Conservation (phyloP, 768 basidiomycete species). For the Pulveroboletus sp. region DNA sequence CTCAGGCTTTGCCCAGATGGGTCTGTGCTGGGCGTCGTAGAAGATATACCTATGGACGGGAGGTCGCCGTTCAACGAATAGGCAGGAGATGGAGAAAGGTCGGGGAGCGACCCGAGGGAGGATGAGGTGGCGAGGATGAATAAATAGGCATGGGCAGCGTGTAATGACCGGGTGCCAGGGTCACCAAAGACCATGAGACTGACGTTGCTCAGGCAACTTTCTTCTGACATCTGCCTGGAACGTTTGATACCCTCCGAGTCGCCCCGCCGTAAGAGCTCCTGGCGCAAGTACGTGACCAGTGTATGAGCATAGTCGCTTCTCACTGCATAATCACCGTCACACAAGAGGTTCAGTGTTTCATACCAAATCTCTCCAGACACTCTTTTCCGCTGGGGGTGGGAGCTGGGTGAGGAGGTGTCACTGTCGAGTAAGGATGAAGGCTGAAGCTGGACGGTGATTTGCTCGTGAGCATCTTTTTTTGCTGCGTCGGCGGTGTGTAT, state of each 20-base stretch:
- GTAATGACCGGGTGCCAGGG: conserved; percentile 65
- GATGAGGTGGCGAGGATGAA: conserved; percentile 77
- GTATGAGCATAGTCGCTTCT: conserved; percentile 75
- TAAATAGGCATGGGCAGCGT: conserved; percentile 76
- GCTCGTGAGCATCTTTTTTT: conserved; percentile 22
- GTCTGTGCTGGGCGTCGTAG: conserved; percentile 33
- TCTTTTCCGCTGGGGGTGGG: conserved; percentile 56
- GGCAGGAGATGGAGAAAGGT: conserved; percentile 41
- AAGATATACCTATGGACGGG: conserved; percentile 26
- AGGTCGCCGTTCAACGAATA: conserved; percentile 33
- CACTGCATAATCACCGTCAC: conserved; percentile 74
- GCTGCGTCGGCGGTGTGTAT: conserved; percentile 56
- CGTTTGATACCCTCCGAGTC: conserved; percentile 48
- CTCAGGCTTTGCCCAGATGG: conserved; percentile 19
- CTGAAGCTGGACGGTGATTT: conserved; percentile 16
- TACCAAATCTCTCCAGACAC: conserved; percentile 88
- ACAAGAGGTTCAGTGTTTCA: conserved; percentile 82
- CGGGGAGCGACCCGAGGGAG: conserved; percentile 48
- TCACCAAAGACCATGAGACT: conserved; percentile 56
- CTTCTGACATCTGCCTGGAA: conserved; percentile 44
- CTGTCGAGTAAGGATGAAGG: conserved; percentile 28
- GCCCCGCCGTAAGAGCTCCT: conserved; percentile 66
- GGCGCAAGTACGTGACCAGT: conserved; percentile 70
- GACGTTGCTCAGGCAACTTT: conserved; percentile 43
- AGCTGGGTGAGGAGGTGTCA: conserved; percentile 23